These are phyloP conservation scores for Termitomyces sp. DNA, from an alignment of 768 basidiomycete genomes.

Conservation along the genomic window DNA sequence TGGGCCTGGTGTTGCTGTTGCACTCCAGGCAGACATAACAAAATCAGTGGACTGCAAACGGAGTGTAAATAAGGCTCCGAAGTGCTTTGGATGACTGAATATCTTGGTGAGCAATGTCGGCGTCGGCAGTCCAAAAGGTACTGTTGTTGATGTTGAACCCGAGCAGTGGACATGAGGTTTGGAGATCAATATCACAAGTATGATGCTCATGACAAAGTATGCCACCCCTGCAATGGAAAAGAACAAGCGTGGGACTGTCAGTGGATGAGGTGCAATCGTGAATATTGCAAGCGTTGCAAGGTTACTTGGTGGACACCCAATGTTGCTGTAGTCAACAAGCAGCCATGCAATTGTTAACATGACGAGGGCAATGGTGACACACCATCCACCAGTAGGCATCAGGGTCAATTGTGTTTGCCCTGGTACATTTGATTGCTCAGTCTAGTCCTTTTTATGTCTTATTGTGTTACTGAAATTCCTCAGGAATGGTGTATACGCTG, in stretches of 20 bases:
- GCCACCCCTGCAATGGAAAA: conserved; percentile 41
- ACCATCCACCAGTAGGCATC: conserved; percentile 37
- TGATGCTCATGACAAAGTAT: conserved; percentile 42
- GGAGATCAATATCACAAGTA: conserved; percentile 37
- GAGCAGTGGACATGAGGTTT: conserved; percentile 31
- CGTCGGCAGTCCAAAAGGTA: conserved; percentile 33
- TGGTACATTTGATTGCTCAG: conserved; percentile 20
- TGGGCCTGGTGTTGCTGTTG: conserved; percentile 27
- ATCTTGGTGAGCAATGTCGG: conserved; percentile 42
- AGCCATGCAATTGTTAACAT: conserved; percentile 42
- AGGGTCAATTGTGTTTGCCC: conserved; percentile 39
- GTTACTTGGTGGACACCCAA: conserved; percentile 34
- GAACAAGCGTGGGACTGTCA: conserved; percentile 23
- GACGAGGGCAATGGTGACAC: conserved; percentile 42
- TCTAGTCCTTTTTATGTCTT: background rate
- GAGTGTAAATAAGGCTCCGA: conserved; percentile 30
- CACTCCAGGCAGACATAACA: conserved; percentile 34
- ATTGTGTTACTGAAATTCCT: conserved; percentile 4
- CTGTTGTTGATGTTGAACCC: conserved; percentile 34
- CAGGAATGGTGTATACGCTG: conserved; percentile 39
- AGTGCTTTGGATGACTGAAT: conserved; percentile 36
- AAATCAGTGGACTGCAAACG: conserved; percentile 30
- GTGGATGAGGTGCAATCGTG: conserved; percentile 36
- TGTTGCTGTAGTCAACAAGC: conserved; percentile 38
- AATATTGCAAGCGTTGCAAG: conserved; percentile 38